Conservation (phyloP, 768 basidiomycete genomes). For the Tricholoma sp. region DNA sequence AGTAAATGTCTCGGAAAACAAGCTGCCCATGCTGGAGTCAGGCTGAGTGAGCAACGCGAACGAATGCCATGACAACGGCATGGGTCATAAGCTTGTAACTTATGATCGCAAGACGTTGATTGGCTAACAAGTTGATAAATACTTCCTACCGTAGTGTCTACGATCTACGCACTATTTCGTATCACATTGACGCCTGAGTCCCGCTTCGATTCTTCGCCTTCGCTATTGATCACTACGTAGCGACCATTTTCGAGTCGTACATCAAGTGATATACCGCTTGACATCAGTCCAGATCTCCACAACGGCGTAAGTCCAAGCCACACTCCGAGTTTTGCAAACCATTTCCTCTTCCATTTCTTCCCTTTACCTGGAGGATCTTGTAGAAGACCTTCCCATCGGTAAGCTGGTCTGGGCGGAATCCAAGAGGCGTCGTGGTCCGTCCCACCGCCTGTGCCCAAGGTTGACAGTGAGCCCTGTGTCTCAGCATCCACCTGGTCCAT, state of each 20-base stretch:
- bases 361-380: conserved; percentile 44
- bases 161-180: too few relatives aligned
- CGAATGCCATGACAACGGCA: too few relatives aligned
- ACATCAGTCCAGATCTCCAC: conserved; percentile 48
- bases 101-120: too few relatives aligned
- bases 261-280: conserved; percentile 57
- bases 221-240: conserved; percentile 38
- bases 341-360: conserved; percentile 28
- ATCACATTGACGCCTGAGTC: too few relatives aligned
- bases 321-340: conserved; percentile 52
- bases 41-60: too few relatives aligned
- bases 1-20: too few relatives aligned
- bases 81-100: too few relatives aligned
- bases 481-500: conserved; percentile 61
- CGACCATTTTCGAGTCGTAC: conserved; percentile 50
- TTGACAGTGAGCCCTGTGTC: conserved; percentile 44
- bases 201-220: background rate
- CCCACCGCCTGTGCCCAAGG: conserved; percentile 61
- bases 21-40: too few relatives aligned
- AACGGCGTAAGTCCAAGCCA: conserved; percentile 67
- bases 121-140: too few relatives aligned
- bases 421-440: conserved; percentile 63
- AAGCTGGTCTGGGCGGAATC: conserved; percentile 56
- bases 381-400: conserved; percentile 68
- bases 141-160: too few relatives aligned